phyloP scores from a whole-genome alignment of 1,284 basidiomycete species.

The Cutaneotrichosporon dermatis region DNA sequence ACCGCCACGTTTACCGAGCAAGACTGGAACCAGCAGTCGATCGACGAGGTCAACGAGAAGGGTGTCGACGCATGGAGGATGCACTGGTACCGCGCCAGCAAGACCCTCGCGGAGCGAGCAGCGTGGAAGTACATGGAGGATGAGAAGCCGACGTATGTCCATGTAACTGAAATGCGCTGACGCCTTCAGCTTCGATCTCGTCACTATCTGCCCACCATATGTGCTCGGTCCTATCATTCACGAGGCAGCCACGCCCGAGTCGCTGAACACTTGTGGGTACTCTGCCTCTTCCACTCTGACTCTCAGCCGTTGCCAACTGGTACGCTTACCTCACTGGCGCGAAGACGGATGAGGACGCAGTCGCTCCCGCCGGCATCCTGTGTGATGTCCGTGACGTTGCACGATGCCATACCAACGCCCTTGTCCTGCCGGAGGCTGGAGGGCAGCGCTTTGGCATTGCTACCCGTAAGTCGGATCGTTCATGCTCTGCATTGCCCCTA shows the following conservation, averaged over 20 bases:
- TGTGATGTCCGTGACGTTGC: slow-evolving; percentile 30
- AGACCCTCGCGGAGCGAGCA: slow-evolving; percentile 42
- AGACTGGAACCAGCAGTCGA: slow-evolving; percentile 29
- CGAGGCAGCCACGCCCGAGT: slow-evolving; percentile 16
- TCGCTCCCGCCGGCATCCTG: slow-evolving; percentile 25
- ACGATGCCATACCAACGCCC: slow-evolving; percentile 18
- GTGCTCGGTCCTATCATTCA: slow-evolving; percentile 31
- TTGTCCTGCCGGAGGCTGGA: slow-evolving; percentile 19
- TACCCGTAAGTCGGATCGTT: slow-evolving; percentile 6
- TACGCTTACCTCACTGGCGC: slow-evolving; percentile 23
- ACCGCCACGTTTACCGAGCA: slow-evolving; percentile 24
- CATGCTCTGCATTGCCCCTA: no score
- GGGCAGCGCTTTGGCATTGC: slow-evolving; percentile 26
- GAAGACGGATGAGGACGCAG: slow-evolving; percentile 25
- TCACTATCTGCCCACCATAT: slow-evolving; percentile 26
- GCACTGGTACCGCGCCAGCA: slow-evolving; percentile 43
- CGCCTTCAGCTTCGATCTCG: slow-evolving; percentile 13
- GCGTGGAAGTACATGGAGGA: slow-evolving; percentile 43
- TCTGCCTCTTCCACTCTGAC: no score
- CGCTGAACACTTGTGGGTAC: slow-evolving; percentile 21
- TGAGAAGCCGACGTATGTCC: slow-evolving; percentile 22
- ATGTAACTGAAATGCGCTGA: no score
- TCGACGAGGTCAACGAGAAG: slow-evolving; percentile 27
- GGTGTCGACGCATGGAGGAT: slow-evolving; percentile 25
- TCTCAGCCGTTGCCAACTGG: slow-evolving; percentile 21